Evolutionary conservation across 768 basidiomycete species (phyloP).

Genomic region (Mycena rebaudengoi): DNA sequence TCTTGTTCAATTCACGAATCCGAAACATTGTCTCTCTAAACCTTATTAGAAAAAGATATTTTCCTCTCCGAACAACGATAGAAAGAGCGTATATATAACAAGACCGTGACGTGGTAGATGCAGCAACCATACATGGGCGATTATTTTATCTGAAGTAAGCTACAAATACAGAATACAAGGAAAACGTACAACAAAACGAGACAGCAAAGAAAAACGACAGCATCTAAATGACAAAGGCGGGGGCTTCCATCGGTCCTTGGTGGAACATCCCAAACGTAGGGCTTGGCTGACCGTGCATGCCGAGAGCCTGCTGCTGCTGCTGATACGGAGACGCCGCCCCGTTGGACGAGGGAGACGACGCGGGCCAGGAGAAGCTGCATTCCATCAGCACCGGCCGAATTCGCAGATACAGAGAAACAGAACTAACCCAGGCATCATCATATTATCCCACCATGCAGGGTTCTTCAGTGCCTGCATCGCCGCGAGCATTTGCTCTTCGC

Average conservation of each 20-base stretch:
- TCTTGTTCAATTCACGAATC: no score
- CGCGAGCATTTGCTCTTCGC: conserved; percentile 69
- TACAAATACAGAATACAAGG: background rate
- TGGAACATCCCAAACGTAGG: conserved; percentile 19
- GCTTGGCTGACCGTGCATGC: conserved; percentile 5
- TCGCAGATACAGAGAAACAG: background rate
- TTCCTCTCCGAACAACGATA: no score
- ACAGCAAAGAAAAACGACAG: background rate
- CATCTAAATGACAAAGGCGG: conserved; percentile 33
- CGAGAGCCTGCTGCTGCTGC: conserved; percentile 26
- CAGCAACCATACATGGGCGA: background rate
- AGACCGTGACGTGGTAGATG: no score
- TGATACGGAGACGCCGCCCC: conserved; percentile 24
- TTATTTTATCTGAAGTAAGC: conserved; percentile 1
- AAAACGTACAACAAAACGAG: background rate
- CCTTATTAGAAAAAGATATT: no score
- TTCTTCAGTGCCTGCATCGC: conserved; percentile 79
- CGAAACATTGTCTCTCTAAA: no score
- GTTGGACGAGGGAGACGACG: conserved; percentile 26
- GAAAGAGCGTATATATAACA: no score
- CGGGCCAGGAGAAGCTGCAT: conserved; percentile 43
- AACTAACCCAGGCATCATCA: conserved; percentile 85
- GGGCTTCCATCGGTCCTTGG: conserved; percentile 30
- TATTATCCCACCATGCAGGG: conserved; percentile 76
- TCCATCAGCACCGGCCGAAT: background rate